Evolutionary conservation across 495 filamentous ascomycete species (phyloP).

Genomic region (Trichoderma parareesei): DNA sequence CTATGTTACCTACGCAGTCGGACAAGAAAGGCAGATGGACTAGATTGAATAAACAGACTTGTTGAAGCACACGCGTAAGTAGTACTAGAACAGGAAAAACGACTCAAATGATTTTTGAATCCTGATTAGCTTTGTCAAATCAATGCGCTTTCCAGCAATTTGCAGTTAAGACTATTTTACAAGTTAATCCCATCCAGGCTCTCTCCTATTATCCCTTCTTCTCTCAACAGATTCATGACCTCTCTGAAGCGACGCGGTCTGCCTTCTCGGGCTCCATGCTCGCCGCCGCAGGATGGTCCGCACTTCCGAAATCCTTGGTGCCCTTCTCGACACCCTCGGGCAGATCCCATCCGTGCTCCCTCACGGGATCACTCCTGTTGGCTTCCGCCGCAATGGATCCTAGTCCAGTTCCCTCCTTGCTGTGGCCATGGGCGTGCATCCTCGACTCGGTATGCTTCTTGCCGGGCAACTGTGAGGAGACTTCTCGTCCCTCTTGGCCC

Average conservation of each 20-base stretch:
- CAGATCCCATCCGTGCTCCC: neutral
- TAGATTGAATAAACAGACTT: no score
- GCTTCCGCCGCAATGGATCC: neutral
- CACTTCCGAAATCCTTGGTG: neutral
- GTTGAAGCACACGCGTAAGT: no score
- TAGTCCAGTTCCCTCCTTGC: neutral
- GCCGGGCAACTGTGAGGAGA: neutral
- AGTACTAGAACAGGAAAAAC: no score
- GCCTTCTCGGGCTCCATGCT: neutral
- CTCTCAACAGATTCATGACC: neutral
- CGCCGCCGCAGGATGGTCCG: neutral
- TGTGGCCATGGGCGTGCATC: neutral
- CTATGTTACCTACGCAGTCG: no score
- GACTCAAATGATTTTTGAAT: no score
- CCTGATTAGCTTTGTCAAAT: no score
- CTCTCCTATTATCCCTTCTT: neutral
- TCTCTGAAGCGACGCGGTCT: neutral
- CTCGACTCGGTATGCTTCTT: neutral
- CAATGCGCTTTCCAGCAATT: no score
- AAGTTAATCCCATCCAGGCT: neutral
- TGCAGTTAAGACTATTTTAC: no score
- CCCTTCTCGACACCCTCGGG: slow-evolving; percentile 7
- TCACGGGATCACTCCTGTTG: neutral
- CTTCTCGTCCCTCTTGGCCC: neutral
- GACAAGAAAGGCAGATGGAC: no score